phyloP scores from a whole-genome alignment of 306 rosid species.

The Castanea mollissima region DNA sequence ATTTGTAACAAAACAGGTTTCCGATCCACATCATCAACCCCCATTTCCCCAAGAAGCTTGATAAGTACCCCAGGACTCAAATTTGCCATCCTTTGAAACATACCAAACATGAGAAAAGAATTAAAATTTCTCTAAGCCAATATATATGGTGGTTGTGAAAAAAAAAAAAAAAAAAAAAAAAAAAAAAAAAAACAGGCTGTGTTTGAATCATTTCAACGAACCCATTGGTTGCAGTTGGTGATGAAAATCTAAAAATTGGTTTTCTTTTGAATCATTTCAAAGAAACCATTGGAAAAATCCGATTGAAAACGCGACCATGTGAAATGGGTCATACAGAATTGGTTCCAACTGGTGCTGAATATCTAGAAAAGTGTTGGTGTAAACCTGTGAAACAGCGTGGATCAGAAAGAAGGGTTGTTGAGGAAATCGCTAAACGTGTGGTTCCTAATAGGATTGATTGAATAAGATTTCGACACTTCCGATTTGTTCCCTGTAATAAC shows the following conservation, averaged over 20 bases:
- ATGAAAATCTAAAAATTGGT: too few relatives aligned
- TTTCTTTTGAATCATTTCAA: background rate
- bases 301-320: background rate
- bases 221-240: too few relatives aligned
- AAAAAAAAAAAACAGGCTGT: too few relatives aligned
- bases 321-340: background rate
- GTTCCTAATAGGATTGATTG: background rate
- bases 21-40: background rate
- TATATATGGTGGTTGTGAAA: background rate
- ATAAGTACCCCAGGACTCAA: slow-evolving; percentile 32
- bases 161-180: background rate
- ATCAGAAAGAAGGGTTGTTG: background rate
- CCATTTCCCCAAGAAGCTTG: slow-evolving; percentile 37
- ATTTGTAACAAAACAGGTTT: slow-evolving; percentile 23
- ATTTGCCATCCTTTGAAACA: slow-evolving; percentile 25
- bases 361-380: background rate
- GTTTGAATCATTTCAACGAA: too few relatives aligned
- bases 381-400: background rate
- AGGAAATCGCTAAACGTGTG: background rate
- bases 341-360: background rate
- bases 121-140: background rate
- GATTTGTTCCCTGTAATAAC: background rate
- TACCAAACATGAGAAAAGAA: background rate
- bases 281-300: background rate
- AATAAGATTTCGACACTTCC: background rate